Conservation (phyloP, 1,284 basidiomycete species). For the Boletus albobrunnescens region DNA sequence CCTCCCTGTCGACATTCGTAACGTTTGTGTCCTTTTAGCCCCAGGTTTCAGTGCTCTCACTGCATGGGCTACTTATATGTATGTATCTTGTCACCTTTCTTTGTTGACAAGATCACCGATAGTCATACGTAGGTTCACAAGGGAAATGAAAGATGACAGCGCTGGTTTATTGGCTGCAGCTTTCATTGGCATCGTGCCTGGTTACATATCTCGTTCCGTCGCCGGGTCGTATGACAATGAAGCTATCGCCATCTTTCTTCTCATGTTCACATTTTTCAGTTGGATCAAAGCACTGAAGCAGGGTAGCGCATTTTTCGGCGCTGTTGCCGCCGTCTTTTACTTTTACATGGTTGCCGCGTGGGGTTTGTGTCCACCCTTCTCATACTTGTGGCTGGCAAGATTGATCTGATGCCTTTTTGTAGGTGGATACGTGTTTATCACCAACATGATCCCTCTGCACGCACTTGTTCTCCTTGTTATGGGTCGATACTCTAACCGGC, state of each 20-base stretch:
- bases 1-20: slow-evolving; percentile 95
- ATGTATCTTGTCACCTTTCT: slow-evolving; percentile 26
- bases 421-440: slow-evolving; percentile 99
- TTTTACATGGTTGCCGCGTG: slow-evolving; percentile 99
- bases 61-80: slow-evolving; percentile 97
- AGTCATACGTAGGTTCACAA: slow-evolving; percentile 71
- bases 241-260: slow-evolving; percentile 98
- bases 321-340: slow-evolving; percentile 91
- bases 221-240: slow-evolving; percentile 99
- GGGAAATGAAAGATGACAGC: slow-evolving; percentile 90
- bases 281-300: slow-evolving; percentile 98
- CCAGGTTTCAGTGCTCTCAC: slow-evolving; percentile 96
- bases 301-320: slow-evolving; percentile 90
- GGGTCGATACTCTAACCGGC: slow-evolving; percentile 91
- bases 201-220: slow-evolving; percentile 98
- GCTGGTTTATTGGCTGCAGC: slow-evolving; percentile 96
- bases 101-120: neutral
- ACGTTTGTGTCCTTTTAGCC: slow-evolving; percentile 95
- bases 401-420: slow-evolving; percentile 6
- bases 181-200: slow-evolving; percentile 97
- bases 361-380: slow-evolving; percentile 54
- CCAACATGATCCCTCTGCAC: slow-evolving; percentile 99
- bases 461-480: slow-evolving; percentile 90
- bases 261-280: slow-evolving; percentile 97
- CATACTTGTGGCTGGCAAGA: neutral